Conservation (phyloP, 352 stramenopile species). For the Phytopythium helicoides region DNA sequence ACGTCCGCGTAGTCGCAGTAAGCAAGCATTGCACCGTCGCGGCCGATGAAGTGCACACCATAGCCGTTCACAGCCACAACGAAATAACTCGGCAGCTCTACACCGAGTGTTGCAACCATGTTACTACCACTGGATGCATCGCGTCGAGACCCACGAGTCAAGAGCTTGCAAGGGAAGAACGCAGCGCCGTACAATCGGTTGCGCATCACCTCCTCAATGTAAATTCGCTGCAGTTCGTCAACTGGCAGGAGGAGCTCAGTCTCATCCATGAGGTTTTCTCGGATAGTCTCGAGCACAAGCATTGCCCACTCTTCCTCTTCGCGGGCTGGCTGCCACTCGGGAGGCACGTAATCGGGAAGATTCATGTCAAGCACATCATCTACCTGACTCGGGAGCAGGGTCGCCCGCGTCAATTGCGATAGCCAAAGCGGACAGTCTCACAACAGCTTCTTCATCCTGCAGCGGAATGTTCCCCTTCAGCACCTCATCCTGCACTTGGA, state of each 20-base stretch:
- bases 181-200: constrained; percentile 84
- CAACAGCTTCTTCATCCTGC: constrained; percentile 68
- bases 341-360: constrained; percentile 85
- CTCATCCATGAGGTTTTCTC: constrained; percentile 46
- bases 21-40: constrained; percentile 56
- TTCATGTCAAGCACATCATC: constrained; percentile 69
- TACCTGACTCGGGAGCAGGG: constrained; percentile 39
- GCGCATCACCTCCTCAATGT: constrained; percentile 80
- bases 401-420: constrained; percentile 82
- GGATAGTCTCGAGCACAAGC: constrained; percentile 61
- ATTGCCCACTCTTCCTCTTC: constrained; percentile 82
- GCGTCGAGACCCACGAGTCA: constrained; percentile 27
- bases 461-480: constrained; percentile 86
- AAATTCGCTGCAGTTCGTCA: constrained; percentile 73
- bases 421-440: constrained; percentile 72
- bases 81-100: constrained; percentile 82
- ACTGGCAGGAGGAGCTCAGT: constrained; percentile 33
- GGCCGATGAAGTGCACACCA: constrained; percentile 89
- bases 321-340: constrained; percentile 65
- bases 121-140: constrained; percentile 1
- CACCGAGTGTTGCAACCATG: constrained; percentile 23
- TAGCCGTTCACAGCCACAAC: constrained; percentile 88
- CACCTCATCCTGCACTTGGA: constrained; percentile 92
- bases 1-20: constrained; percentile 72
- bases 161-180: constrained; percentile 85